Conservation (phyloP, 2,329 filamentous ascomycete genomes). For the Dothideomycetes sp. region DNA sequence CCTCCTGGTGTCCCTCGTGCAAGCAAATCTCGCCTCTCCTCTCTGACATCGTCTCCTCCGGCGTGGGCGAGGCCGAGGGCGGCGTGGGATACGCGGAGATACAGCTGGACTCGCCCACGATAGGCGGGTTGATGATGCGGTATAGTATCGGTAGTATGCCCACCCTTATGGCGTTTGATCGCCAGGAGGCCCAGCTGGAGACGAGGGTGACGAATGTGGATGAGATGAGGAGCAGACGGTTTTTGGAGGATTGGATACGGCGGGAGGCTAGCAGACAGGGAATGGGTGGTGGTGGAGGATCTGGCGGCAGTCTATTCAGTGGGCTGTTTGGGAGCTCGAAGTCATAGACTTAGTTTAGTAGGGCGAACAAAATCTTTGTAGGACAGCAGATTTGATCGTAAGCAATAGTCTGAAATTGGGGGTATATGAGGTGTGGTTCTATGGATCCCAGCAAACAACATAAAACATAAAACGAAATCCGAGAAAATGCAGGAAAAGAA, state of each 20-base stretch:
- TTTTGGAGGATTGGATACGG: conserved; percentile 36
- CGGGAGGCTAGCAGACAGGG: conserved; percentile 36
- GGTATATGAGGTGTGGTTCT: too few species aligned
- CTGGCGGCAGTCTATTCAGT: conserved; percentile 21
- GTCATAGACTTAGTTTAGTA: too few species aligned
- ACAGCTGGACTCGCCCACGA: conserved; percentile 33
- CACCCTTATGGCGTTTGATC: conserved; percentile 38
- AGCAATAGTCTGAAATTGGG: too few species aligned
- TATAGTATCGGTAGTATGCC: conserved; percentile 32
- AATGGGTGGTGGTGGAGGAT: conserved; percentile 29
- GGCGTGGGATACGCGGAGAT: conserved; percentile 36
- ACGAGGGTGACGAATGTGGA: conserved; percentile 33
- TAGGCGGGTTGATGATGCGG: conserved; percentile 29
- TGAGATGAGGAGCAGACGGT: conserved; percentile 33
- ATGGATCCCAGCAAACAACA: too few species aligned
- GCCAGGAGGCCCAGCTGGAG: conserved; percentile 37
- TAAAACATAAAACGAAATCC: too few species aligned
- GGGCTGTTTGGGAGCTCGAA: conserved; percentile 14
- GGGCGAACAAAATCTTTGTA: too few species aligned
- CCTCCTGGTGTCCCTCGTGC: conserved; percentile 36
- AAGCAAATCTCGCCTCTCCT: conserved; percentile 31
- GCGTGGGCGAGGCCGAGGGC: conserved; percentile 32
- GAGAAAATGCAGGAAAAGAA: too few species aligned
- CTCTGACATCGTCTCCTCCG: conserved; percentile 30
- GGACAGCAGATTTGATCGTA: too few species aligned